These are phyloP conservation scores for Kodamaea hsintzibuensis DNA, from an alignment of 805 yeast species.

Conservation along the genomic window DNA sequence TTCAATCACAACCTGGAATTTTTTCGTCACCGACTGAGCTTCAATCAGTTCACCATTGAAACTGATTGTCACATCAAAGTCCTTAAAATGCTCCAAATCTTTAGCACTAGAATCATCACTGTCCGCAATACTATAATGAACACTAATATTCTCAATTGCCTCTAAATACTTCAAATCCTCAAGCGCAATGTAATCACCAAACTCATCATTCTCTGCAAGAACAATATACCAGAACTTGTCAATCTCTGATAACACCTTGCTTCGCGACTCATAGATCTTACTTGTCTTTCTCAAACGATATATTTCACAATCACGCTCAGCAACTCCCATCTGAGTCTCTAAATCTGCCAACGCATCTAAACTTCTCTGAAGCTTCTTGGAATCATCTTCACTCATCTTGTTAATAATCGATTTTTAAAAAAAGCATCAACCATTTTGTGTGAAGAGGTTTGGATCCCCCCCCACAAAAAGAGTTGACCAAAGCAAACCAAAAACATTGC, in stretches of 20 bases:
- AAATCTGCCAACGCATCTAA: slow-evolving; percentile 52
- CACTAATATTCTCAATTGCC: slow-evolving; percentile 59
- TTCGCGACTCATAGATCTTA: slow-evolving; percentile 59
- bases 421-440: neutral
- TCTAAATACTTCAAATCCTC: slow-evolving; percentile 81
- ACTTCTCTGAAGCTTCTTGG: slow-evolving; percentile 24
- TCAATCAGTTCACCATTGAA: slow-evolving; percentile 53
- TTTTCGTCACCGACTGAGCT: slow-evolving; percentile 61
- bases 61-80: slow-evolving; percentile 60
- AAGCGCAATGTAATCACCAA: slow-evolving; percentile 73
- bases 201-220: slow-evolving; percentile 79
- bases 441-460: neutral
- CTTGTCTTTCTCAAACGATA: slow-evolving; percentile 53
- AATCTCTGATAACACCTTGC: slow-evolving; percentile 50
- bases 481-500: neutral
- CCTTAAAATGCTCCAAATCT: slow-evolving; percentile 42
- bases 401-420: neutral
- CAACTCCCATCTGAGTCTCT: slow-evolving; percentile 57
- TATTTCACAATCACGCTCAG: slow-evolving; percentile 61
- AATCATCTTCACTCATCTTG: slow-evolving; percentile 5
- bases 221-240: slow-evolving; percentile 89
- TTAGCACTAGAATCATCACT: slow-evolving; percentile 16
- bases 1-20: slow-evolving; percentile 50
- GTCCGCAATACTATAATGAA: slow-evolving; percentile 50
- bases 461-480: slow-evolving; percentile 2